A percentile compares a stretch with the other conserved stretches of the same genome.
Evolutionary conservation across 1,284 basidiomycete genomes (phyloP).

Genomic region (Tranzscheliella williamsii): DNA sequence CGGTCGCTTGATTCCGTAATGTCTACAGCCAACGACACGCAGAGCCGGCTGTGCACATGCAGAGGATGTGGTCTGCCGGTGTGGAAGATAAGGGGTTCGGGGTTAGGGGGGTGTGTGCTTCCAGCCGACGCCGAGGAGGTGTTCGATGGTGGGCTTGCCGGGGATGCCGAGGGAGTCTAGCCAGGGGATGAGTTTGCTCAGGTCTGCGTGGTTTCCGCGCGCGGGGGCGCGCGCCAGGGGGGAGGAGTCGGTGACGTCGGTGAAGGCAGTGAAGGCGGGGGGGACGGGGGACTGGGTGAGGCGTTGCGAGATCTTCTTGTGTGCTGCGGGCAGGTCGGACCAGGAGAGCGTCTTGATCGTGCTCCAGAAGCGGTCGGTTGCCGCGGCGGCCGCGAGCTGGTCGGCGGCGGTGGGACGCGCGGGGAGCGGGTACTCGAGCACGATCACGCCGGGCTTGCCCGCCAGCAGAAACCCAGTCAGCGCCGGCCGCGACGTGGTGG

Average conservation of each 20-base stretch:
- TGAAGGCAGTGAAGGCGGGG: constrained; percentile 10
- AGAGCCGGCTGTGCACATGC: too few relatives aligned
- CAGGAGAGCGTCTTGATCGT: constrained; percentile 34
- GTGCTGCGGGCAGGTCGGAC: constrained; percentile 39
- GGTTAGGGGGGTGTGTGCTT: not conserved
- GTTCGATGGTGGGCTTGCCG: constrained; percentile 13
- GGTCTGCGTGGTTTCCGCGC: constrained; percentile 25
- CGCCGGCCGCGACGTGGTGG: constrained; percentile 8
- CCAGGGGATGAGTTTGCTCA: constrained; percentile 28
- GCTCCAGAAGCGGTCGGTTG: constrained; percentile 36
- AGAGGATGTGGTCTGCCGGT: too few relatives aligned
- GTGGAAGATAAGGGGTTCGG: too few relatives aligned
- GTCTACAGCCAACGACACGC: too few relatives aligned
- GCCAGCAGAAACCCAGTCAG: constrained; percentile 49
- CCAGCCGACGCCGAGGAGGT: constrained; percentile 16
- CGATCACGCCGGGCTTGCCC: constrained; percentile 48
- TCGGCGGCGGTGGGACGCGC: not conserved
- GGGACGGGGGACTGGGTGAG: constrained; percentile 2
- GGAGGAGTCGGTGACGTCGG: constrained; percentile 37
- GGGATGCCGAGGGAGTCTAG: constrained; percentile 14
- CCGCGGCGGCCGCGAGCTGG: not conserved
- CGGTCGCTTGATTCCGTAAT: too few relatives aligned
- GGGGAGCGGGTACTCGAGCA: constrained; percentile 41
- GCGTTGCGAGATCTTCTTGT: constrained; percentile 50
- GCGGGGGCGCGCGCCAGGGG: constrained; percentile 19